These are phyloP conservation scores for Boletus bicolor DNA, from an alignment of 768 basidiomycete species.

Conservation along the genomic window DNA sequence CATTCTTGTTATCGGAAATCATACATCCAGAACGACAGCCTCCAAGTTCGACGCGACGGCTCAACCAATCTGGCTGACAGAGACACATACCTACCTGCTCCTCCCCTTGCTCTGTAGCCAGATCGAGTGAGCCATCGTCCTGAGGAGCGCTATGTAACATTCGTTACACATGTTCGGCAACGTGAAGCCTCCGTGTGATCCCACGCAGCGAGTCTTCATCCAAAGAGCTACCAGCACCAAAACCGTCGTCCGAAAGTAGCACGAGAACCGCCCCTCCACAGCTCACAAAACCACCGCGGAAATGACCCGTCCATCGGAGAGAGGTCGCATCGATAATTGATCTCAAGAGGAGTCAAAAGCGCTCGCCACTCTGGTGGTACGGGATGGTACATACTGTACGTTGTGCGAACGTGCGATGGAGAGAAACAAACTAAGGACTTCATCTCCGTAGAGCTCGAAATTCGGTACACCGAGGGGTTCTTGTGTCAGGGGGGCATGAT, in stretches of 20 bases:
- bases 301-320: conserved; percentile 15
- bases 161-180: conserved; percentile 1
- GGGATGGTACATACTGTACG: conserved; percentile 10
- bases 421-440: conserved; percentile 18
- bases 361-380: conserved; percentile 15
- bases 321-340: conserved; percentile 19
- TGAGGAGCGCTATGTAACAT: not conserved
- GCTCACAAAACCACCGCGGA: conserved; percentile 19
- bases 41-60: conserved; percentile 1
- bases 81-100: not conserved
- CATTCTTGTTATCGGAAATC: not conserved
- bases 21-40: not conserved
- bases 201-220: conserved; percentile 2
- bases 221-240: conserved; percentile 6
- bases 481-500: conserved; percentile 16
- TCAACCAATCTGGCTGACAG: conserved; percentile 6
- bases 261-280: conserved; percentile 3
- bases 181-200: conserved; percentile 4
- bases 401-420: conserved; percentile 27
- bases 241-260: conserved; percentile 9
- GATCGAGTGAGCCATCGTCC: not conserved
- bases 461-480: conserved; percentile 30
- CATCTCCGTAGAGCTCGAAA: conserved; percentile 27
- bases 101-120: not conserved
- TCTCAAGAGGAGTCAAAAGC: conserved; percentile 9